Base-by-base conservation (phyloP, 1,139 yeast genomes). In the Dujonia santamariae region DNA sequence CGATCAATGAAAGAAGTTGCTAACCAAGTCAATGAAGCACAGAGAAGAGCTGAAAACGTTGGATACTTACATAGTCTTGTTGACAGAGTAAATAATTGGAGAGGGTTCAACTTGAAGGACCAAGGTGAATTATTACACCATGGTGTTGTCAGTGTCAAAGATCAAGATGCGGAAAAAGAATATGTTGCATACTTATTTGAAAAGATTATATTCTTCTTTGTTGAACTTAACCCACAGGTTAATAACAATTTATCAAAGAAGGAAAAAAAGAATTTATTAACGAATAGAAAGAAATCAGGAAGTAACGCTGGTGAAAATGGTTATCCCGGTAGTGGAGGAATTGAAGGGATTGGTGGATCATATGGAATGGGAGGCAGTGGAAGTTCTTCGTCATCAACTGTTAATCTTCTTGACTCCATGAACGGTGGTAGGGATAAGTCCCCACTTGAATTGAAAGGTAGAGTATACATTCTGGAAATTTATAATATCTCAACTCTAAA, bases 171-270 rank as follows among this genome's bases (percentile, higher is more conserved):
- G 34, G 98, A 92, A 55, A 78, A 86, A 40, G 97, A 90, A 50
- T 92, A 87, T 55, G 83, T 85, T 50, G 88, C 95, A 13, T 94
- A 87, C 53, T 65, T 92, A 25, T 92, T 92, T 57, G 97, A 92
- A 54, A 79, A 78, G 47, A 87, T 90, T 37, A 80, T 92, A 13
- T 78, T 90, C 43, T 82, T 94, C 54, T 87, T 88, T 56, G 75
- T 75, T 33, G 79, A 75, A 50, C 58, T 59, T 18, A 48, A 48
- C 21, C 23, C 23, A 12, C 40, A 24, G 12, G 37, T 23, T 17
- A 34, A 34, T 6, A 26, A 13, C 7, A 17, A 27, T 8, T 12
- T 27, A 21, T 16, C 32, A 4, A 29, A 29, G 14, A 36, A 39
- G 14, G 37, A 34, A 9, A 28, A 37, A 26, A 35, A 40, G 28